These are phyloP conservation scores for Penicillium odoratum DNA, from an alignment of 495 filamentous ascomycete species.

Conservation along the genomic window DNA sequence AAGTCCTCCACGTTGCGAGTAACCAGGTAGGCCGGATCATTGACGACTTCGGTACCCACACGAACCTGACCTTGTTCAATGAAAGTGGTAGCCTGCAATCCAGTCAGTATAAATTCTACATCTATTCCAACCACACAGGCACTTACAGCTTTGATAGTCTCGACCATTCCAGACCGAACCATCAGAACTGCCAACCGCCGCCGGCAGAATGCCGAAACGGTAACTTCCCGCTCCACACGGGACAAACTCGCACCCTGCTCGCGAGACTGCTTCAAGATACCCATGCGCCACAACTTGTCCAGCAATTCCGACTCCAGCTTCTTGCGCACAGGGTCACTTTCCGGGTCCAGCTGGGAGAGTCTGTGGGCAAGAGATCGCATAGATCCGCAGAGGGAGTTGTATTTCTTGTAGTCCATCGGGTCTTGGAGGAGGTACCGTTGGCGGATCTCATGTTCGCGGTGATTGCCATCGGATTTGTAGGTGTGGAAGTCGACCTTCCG, in stretches of 20 bases:
- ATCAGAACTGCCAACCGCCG: conserved; percentile 83
- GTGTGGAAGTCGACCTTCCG: conserved; percentile 94
- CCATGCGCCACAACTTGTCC: conserved; percentile 89
- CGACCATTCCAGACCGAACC: conserved; percentile 83
- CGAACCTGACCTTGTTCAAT: conserved; percentile 96
- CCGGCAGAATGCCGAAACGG: conserved; percentile 80
- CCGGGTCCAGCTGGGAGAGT: conserved; percentile 72
- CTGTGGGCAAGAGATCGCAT: conserved; percentile 86
- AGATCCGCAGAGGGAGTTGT: conserved; percentile 83
- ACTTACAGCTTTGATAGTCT: conserved; percentile 68
- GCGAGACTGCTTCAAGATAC: conserved; percentile 69
- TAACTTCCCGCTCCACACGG: conserved; percentile 81
- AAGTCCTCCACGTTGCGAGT: conserved; percentile 89
- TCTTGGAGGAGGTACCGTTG: conserved; percentile 88
- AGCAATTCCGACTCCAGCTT: conserved; percentile 82
- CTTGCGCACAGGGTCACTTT: conserved; percentile 69
- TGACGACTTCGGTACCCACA: conserved; percentile 88
- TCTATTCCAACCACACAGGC: not conserved
- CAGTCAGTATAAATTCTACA: not conserved
- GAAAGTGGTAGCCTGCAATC: conserved; percentile 64
- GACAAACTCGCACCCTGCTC: conserved; percentile 62
- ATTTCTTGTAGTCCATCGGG: conserved; percentile 81
- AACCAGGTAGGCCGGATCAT: conserved; percentile 63
- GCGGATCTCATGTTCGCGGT: conserved; percentile 76
- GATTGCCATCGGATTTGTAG: conserved; percentile 83